phyloP scores from a whole-genome alignment of 805 yeast genomes.

The Sungouiella blattae region DNA sequence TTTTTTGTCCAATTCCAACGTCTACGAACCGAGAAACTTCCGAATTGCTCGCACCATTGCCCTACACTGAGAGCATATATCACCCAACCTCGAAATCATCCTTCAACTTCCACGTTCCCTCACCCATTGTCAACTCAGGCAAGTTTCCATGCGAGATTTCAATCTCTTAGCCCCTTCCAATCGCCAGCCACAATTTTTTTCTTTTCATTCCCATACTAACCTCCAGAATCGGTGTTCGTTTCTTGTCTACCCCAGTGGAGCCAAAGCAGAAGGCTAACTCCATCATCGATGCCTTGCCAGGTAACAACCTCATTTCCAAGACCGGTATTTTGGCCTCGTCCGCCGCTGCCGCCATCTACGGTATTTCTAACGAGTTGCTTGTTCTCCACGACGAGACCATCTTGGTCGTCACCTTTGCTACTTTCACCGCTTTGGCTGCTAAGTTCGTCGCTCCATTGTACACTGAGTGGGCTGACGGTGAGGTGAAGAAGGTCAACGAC shows the following conservation, averaged over 20 bases:
- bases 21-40: too few species aligned
- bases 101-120: not conserved
- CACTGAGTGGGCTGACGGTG: slow-evolving; percentile 89
- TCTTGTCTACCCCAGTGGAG: slow-evolving; percentile 66
- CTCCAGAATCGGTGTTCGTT: slow-evolving; percentile 58
- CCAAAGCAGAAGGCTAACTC: slow-evolving; percentile 90
- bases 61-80: too few species aligned
- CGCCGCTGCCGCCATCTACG: slow-evolving; percentile 91
- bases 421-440: slow-evolving; percentile 70
- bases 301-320: slow-evolving; percentile 81
- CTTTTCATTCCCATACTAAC: slow-evolving; percentile 26
- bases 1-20: too few species aligned
- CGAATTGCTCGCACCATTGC: too few species aligned
- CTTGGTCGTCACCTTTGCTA: slow-evolving; percentile 73
- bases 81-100: too few species aligned
- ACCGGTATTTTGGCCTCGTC: slow-evolving; percentile 94
- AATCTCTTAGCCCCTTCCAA: too few species aligned
- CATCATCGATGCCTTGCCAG: slow-evolving; percentile 90
- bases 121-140: too few species aligned
- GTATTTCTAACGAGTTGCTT: slow-evolving; percentile 88
- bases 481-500: slow-evolving; percentile 75
- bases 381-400: slow-evolving; percentile 93
- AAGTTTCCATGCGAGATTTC: too few species aligned
- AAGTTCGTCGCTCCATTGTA: slow-evolving; percentile 92
- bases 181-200: too few species aligned